These are phyloP conservation scores for Aspergillus sergii DNA, from an alignment of 2,329 filamentous ascomycete genomes.

Conservation along the genomic window DNA sequence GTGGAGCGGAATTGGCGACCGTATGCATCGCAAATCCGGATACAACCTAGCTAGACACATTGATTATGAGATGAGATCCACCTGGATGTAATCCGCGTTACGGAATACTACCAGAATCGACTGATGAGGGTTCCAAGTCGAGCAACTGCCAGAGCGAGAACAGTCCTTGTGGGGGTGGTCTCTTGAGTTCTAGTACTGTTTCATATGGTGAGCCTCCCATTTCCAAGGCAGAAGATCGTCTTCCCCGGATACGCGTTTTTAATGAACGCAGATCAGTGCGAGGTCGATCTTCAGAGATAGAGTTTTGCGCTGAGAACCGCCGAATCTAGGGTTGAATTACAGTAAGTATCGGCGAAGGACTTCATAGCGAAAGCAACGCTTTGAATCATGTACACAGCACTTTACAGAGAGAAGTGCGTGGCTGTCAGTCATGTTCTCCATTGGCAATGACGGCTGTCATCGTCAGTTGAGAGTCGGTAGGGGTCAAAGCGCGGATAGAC, in stretches of 20 bases:
- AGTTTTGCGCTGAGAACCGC: background rate
- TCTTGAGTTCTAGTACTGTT: background rate
- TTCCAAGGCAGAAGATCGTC: constrained; percentile 8
- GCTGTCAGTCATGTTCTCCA: background rate
- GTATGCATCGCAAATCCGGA: constrained; percentile 10
- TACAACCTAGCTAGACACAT: background rate
- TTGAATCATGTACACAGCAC: background rate
- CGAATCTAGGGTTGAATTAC: background rate
- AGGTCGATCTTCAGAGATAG: background rate
- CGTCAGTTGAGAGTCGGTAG: background rate
- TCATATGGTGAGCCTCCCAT: constrained; percentile 6
- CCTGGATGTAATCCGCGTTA: background rate
- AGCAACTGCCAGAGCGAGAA: background rate
- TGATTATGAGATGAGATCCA: background rate
- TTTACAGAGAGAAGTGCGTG: background rate
- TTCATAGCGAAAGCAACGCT: background rate
- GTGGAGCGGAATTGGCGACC: background rate
- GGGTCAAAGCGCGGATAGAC: background rate
- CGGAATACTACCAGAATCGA: background rate
- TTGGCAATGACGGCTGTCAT: background rate
- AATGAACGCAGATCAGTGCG: constrained; percentile 7
- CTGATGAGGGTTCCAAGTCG: too few relatives aligned
- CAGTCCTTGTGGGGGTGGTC: background rate
- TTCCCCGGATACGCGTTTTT: background rate
- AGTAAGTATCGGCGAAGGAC: background rate